Evolutionary conservation across 371 early-diverging fungal species (phyloP), one percentile per base, ranked within the genome.

Genomic region (Mucor circinelloides): DNA sequence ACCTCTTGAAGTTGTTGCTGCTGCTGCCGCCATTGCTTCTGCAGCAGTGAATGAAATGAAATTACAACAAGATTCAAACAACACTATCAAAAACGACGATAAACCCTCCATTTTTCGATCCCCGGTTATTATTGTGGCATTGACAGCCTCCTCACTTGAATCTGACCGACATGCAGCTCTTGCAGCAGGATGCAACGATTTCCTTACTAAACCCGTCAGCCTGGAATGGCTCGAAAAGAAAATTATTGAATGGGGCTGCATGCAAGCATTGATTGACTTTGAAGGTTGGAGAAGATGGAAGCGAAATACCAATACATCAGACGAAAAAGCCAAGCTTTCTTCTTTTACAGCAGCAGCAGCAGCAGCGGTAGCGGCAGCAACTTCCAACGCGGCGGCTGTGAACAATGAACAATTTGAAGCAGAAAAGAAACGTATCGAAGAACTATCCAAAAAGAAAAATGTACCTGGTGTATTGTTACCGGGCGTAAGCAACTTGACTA

Each of bases 161-260:
- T 83, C 87, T 50, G 93, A 94, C 67, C 81, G 93, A 23, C 81
- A 86, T 38, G 87, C 86, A 21, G 94, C 94, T 2, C 76, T 93
- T 19, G 80, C 87, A 30, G 94, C 93, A 7, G 94, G 94, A 0
- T 94, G 94, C 68, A 93, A 94, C 69, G 94, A 94, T 73, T 93
- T 91, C 71, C 68, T 94, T 65, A 92, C 89, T 17, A 93, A 94
- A 70, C 94, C 94, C 0, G 89, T 93, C 17, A 87, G 87, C 63
- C 70, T 91, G 13, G 81, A 82, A 27, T 94, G 94, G 94, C 80
- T 94, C 17, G 89, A 89, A 71, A 85, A 87, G 58, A 93, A 93
- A 79, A 91, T 94, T 60, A 82, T 90, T 57, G 94, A 94, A 73
- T 94, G 94, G 94, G 94, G 93, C 1, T 90, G 91, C 64, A 94